Percentiles rank a stretch among this genome's conserved stretches.
Conservation (phyloP, 2,329 filamentous ascomycete genomes). For the Fusarium nygamai region DNA sequence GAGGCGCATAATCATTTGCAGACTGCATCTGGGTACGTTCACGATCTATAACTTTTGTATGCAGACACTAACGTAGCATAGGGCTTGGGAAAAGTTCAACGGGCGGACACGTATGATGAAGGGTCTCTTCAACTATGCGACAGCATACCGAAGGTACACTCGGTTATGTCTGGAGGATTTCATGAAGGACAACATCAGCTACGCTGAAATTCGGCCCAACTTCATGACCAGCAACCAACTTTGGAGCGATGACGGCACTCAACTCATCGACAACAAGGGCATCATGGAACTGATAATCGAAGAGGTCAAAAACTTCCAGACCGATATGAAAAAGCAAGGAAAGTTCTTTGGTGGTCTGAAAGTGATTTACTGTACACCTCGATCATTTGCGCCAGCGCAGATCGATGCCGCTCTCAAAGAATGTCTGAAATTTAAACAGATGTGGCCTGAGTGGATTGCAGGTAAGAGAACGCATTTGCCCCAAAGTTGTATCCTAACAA, state of each 20-base stretch:
- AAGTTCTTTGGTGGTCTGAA: slow-evolving; percentile 71
- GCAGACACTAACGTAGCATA: slow-evolving; percentile 39
- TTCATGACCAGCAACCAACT: slow-evolving; percentile 72
- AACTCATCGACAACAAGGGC: slow-evolving; percentile 61
- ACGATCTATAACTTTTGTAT: not conserved
- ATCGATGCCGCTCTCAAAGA: slow-evolving; percentile 66
- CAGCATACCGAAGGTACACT: slow-evolving; percentile 70
- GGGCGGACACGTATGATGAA: slow-evolving; percentile 77
- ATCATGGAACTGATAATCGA: slow-evolving; percentile 71
- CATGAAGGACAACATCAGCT: slow-evolving; percentile 72
- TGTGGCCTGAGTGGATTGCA: slow-evolving; percentile 69
- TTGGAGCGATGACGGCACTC: slow-evolving; percentile 64
- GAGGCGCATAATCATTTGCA: slow-evolving; percentile 66
- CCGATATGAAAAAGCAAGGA: slow-evolving; percentile 38
- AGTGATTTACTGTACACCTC: slow-evolving; percentile 76
- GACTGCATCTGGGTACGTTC: slow-evolving; percentile 62
- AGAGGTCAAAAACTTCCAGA: slow-evolving; percentile 61
- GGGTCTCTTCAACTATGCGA: slow-evolving; percentile 74
- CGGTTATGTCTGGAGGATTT: slow-evolving; percentile 68
- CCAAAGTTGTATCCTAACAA: not conserved
- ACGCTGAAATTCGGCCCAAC: slow-evolving; percentile 76
- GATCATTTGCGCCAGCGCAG: slow-evolving; percentile 61
- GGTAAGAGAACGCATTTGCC: slow-evolving; percentile 54
- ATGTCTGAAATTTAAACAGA: slow-evolving; percentile 68
- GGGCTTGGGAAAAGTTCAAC: slow-evolving; percentile 72